Conservation (phyloP, 2,329 filamentous ascomycete species). For the Pseudogymnoascus sp. region DNA sequence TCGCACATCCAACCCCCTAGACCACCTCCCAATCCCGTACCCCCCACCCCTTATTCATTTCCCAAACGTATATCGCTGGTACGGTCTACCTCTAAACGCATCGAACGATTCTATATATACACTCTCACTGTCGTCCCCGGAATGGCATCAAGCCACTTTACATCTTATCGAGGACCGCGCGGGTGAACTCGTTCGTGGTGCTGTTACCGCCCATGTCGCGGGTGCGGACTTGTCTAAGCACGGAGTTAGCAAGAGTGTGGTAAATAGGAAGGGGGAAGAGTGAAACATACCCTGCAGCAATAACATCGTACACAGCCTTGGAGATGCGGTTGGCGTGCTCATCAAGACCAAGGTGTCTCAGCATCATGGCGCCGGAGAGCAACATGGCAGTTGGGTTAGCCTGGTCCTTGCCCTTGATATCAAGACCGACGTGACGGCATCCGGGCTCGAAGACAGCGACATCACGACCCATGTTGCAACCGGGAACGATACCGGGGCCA, state of each 20-base stretch:
- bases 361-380: slow-evolving; percentile 91
- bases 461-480: slow-evolving; percentile 99
- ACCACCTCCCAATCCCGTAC: neutral
- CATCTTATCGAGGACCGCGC: slow-evolving; percentile 92
- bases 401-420: slow-evolving; percentile 99
- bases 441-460: slow-evolving; percentile 98
- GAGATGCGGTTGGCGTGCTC: slow-evolving; percentile 98
- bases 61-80: neutral
- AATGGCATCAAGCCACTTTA: slow-evolving; percentile 44
- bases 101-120: slow-evolving; percentile 2
- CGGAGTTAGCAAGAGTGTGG: slow-evolving; percentile 27
- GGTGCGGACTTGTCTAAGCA: slow-evolving; percentile 70
- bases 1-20: neutral
- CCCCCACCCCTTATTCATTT: neutral
- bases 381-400: slow-evolving; percentile 96
- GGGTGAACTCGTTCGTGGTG: slow-evolving; percentile 91
- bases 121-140: neutral
- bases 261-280: neutral
- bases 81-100: slow-evolving; percentile 4
- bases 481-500: slow-evolving; percentile 92
- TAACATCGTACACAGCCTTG: slow-evolving; percentile 71
- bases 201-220: slow-evolving; percentile 91
- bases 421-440: slow-evolving; percentile 97
- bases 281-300: slow-evolving; percentile 74
- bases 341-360: slow-evolving; percentile 93